Evolutionary conservation across 331 rosid genomes (phyloP).

Genomic region (Pyracantha coccinea): DNA sequence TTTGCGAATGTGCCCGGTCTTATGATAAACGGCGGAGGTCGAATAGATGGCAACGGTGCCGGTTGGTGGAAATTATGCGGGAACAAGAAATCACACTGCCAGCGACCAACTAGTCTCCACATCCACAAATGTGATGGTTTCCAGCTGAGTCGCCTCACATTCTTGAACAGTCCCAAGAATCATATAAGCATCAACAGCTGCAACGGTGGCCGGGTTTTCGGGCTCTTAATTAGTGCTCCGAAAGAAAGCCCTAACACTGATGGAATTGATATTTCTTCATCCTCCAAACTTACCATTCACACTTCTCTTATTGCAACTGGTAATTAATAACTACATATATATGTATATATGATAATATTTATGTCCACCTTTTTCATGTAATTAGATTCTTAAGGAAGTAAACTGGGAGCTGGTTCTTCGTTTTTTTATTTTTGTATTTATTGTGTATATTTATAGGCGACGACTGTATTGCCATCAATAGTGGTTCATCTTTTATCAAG

Average conservation of each 20-base stretch:
- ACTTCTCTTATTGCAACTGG: slow-evolving; percentile 13
- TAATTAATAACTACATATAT: not conserved
- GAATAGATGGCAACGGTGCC: slow-evolving; percentile 45
- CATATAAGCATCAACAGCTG: slow-evolving; percentile 4
- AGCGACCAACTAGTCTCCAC: slow-evolving; percentile 16
- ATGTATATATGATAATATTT: not conserved
- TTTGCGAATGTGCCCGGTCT: slow-evolving; percentile 26
- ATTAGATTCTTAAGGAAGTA: too few species aligned
- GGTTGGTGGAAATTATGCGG: slow-evolving; percentile 42
- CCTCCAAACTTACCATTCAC: not conserved
- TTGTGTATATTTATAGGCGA: slow-evolving; percentile 12
- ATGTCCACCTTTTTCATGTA: too few species aligned
- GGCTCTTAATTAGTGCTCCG: slow-evolving; percentile 11
- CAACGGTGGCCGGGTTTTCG: not conserved
- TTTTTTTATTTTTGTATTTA: too few species aligned
- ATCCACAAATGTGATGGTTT: slow-evolving; percentile 5
- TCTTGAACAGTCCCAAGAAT: slow-evolving; percentile 2
- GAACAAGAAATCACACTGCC: not conserved
- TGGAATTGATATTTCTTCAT: slow-evolving; percentile 19
- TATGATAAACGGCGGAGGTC: slow-evolving; percentile 33
- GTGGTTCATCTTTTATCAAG: slow-evolving; percentile 16
- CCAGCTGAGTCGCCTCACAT: not conserved
- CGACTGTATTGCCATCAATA: slow-evolving; percentile 19
- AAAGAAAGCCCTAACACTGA: slow-evolving; percentile 26
- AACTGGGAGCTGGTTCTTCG: not conserved